phyloP scores from a whole-genome alignment of 2,329 filamentous ascomycete species.

The Colletotrichum tropicale region DNA sequence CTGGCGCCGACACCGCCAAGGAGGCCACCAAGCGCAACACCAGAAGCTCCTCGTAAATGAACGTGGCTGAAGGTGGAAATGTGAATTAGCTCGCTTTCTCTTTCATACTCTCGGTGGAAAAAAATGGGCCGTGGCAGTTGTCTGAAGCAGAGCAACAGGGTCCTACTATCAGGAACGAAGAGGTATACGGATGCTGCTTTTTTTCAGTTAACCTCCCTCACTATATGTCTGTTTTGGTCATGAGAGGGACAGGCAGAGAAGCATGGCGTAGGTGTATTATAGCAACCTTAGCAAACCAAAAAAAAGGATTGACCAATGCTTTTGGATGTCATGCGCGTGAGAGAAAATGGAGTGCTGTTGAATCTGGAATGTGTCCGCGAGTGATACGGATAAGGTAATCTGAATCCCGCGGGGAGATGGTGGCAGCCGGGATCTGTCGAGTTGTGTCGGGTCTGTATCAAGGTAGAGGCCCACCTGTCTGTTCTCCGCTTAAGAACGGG shows the following conservation, averaged over 20 bases:
- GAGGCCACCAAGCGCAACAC: slow-evolving; percentile 69
- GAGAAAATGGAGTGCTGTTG: not conserved
- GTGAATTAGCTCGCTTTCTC: slow-evolving; percentile 15
- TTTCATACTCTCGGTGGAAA: slow-evolving; percentile 3
- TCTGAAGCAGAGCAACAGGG: not conserved
- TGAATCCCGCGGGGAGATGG: not conserved
- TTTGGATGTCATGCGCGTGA: not conserved
- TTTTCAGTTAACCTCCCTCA: slow-evolving; percentile 11
- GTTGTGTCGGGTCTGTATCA: not conserved
- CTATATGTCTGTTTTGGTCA: slow-evolving; percentile 12
- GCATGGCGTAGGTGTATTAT: slow-evolving; percentile 21
- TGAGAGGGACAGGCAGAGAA: slow-evolving; percentile 9
- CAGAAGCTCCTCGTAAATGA: slow-evolving; percentile 57
- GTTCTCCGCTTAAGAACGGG: not conserved
- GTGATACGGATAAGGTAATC: not conserved
- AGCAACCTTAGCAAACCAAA: not conserved
- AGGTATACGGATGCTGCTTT: slow-evolving; percentile 10
- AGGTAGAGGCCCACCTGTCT: not conserved
- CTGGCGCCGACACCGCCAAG: slow-evolving; percentile 76
- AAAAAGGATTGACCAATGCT: slow-evolving; percentile 6
- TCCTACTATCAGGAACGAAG: not conserved
- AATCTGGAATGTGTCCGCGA: not conserved
- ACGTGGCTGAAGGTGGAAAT: not conserved
- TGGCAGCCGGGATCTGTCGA: not conserved
- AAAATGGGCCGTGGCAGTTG: not conserved